Evolutionary conservation across 768 basidiomycete species (phyloP), one percentile per base, ranked within the genome.

Genomic region (Nevesoporus exiguus): DNA sequence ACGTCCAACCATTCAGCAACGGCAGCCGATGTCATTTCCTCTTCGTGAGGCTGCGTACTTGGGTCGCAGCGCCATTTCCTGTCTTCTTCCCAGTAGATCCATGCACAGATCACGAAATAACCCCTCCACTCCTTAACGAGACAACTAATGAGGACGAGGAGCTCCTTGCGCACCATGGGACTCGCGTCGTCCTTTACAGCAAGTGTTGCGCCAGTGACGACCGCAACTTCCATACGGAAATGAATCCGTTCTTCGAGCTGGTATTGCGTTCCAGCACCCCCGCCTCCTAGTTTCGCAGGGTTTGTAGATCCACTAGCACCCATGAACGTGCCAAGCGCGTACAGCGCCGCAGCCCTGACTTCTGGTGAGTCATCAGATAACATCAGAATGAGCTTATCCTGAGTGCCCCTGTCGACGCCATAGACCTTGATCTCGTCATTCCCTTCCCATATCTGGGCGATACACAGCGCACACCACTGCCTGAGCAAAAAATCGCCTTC

Each of bases 101-200:
- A 98, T 1, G 96, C 94, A 57, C 96, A 97, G 36, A 94, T 84
- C 45, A 96, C 91, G 62, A 98, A 93, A 75, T 91, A 91, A 7
- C 96, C 97, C 52, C 93, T 77, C 92, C 95, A 98, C 69, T 98
- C 96, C 69, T 93, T 90, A 34, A 95, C 94, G 21, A 98, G 76
- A 63, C 90, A 93, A 64, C 92, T 94, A 52, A 98, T 84, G 36
- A 98, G 79, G 36, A 98, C 82, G 31, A 98, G 77, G 21, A 98
- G 76, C 68, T 98, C 97, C 72, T 97, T 97, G 54, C 96, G 78
- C 11, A 95, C 96, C 86, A 97, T 91, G 0, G 97, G 96, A 54
- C 90, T 93, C 1, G 93, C 97, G 67, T 99, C 97, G 51, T 92
- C 92, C 69, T 92, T 90, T 49, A 91, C 88, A 9, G 88, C 87